Evolutionary conservation across 371 early-diverging fungal genomes (phyloP).

Genomic region (Mortierella sp.): DNA sequence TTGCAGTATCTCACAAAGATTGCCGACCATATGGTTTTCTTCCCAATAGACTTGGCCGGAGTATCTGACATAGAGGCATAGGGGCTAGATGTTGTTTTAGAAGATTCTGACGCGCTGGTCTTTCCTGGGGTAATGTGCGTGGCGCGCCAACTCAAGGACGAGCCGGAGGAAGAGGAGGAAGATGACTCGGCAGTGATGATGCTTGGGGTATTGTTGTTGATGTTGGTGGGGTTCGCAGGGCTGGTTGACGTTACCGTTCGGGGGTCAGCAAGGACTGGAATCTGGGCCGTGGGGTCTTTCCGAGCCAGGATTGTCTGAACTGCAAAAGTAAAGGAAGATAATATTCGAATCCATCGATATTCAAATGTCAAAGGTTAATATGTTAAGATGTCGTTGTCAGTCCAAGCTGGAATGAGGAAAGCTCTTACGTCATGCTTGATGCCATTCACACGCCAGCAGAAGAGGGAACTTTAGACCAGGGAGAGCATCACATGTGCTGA

Average conservation of each 20-base stretch:
- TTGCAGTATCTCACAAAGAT: constrained; percentile 46
- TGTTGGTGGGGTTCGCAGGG: background rate
- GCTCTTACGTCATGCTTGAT: background rate
- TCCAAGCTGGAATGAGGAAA: background rate
- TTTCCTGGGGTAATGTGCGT: background rate
- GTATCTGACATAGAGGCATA: background rate
- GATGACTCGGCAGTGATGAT: background rate
- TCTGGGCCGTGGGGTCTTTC: constrained; percentile 31
- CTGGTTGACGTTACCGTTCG: background rate
- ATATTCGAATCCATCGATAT: background rate
- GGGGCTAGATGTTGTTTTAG: background rate
- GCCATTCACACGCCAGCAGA: background rate
- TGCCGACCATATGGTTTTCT: background rate
- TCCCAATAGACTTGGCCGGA: background rate
- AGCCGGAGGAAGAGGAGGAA: background rate
- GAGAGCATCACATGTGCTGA: background rate
- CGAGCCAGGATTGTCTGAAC: constrained; percentile 37
- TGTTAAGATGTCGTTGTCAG: background rate
- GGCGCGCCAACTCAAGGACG: background rate
- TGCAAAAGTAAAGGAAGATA: background rate
- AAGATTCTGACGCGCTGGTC: background rate
- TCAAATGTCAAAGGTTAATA: background rate
- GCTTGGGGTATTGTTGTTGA: background rate
- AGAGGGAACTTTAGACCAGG: background rate
- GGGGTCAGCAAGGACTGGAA: constrained; percentile 17